These are phyloP conservation scores for Phoma sp. DNA, from an alignment of 2,329 filamentous ascomycete species.

Conservation along the genomic window DNA sequence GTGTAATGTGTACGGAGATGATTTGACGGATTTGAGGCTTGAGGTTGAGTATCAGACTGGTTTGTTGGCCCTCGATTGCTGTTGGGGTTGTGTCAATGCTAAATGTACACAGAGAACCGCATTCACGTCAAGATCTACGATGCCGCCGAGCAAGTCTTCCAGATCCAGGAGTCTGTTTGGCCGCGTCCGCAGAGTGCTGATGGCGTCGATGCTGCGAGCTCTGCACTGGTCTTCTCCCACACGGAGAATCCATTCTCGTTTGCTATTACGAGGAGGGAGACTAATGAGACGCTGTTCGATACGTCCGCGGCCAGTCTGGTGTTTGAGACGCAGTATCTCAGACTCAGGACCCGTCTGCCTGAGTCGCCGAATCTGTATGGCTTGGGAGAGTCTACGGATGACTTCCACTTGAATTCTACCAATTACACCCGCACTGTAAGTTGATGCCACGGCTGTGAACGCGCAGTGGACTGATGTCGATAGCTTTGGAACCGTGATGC, in stretches of 20 bases:
- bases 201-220: conserved; percentile 36
- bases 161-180: conserved; percentile 72
- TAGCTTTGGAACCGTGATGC: conserved; percentile 74
- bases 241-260: conserved; percentile 70
- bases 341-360: conserved; percentile 72
- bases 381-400: conserved; percentile 76
- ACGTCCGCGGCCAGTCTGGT: conserved; percentile 70
- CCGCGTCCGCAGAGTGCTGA: conserved; percentile 59
- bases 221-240: conserved; percentile 62
- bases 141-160: conserved; percentile 70
- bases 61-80: conserved; percentile 50
- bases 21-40: conserved; percentile 61
- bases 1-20: conserved; percentile 65
- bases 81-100: neutral
- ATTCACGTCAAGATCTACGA: conserved; percentile 78
- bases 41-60: conserved; percentile 66
- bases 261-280: conserved; percentile 62
- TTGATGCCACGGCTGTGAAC: conserved; percentile 42
- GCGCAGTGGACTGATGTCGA: conserved; percentile 34
- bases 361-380: conserved; percentile 74
- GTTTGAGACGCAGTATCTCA: conserved; percentile 78
- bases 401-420: conserved; percentile 69
- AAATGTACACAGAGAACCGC: conserved; percentile 57
- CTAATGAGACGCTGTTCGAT: conserved; percentile 69
- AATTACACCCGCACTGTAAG: conserved; percentile 63